Conservation (phyloP, 306 rosid species). For the Canavalia gladiata region DNA sequence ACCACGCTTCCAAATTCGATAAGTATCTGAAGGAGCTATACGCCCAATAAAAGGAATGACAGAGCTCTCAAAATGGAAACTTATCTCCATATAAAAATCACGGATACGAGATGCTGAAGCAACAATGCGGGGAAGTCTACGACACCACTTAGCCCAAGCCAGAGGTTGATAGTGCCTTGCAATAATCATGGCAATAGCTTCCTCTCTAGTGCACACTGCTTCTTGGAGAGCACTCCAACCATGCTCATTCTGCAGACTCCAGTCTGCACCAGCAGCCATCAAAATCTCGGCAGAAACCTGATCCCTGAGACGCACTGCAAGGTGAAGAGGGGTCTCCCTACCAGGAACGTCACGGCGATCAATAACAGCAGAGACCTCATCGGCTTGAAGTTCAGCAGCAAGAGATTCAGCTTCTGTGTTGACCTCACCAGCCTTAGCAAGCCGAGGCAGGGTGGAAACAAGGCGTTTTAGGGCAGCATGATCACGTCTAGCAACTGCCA, state of each 20-base stretch:
- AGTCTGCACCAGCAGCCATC: conserved; percentile 98
- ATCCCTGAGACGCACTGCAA: conserved; percentile 92
- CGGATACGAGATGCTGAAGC: conserved; percentile 94
- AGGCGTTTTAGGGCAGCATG: conserved; percentile 70
- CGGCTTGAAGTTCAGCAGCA: conserved; percentile 86
- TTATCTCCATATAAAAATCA: conserved; percentile 98
- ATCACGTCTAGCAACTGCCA: conserved; percentile 86
- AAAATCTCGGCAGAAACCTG: conserved; percentile 83
- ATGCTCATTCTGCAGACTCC: conserved; percentile 95
- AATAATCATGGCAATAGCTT: conserved; percentile 89
- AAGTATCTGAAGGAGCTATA: conserved; percentile 97
- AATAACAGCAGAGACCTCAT: conserved; percentile 74
- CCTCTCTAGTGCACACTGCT: conserved; percentile 95
- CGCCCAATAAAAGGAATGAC: conserved; percentile 98
- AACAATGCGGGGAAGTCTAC: conserved; percentile 94
- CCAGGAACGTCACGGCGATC: conserved; percentile 97
- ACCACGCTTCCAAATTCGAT: conserved; percentile 99
- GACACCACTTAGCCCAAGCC: conserved; percentile 99
- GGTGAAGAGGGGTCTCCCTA: conserved; percentile 98
- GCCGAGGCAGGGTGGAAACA: conserved; percentile 75
- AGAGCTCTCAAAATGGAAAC: conserved; percentile 97
- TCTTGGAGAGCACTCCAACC: conserved; percentile 99
- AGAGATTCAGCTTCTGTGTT: conserved; percentile 80
- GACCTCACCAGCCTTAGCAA: conserved; percentile 88
- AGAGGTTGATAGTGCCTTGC: conserved; percentile 91